Conservation (phyloP, 306 rosid species). For the Vachellia pachyceras region DNA sequence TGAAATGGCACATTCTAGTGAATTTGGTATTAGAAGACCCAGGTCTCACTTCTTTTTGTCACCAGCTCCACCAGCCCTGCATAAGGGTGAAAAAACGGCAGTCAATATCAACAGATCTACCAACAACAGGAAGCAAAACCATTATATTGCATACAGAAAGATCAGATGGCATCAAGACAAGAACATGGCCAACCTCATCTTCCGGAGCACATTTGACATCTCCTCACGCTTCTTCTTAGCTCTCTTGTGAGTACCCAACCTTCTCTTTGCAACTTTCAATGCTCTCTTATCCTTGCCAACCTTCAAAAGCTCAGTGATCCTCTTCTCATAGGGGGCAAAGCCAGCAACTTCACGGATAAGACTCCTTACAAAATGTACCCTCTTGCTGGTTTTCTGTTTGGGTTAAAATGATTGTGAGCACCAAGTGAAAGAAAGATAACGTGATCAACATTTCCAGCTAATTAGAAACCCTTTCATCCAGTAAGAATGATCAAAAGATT, state of each 20-base stretch:
- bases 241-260: slow-evolving; percentile 92
- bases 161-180: neutral
- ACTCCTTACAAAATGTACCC: slow-evolving; percentile 81
- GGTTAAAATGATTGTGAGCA: slow-evolving; percentile 2
- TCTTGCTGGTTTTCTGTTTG: slow-evolving; percentile 74
- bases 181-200: slow-evolving; percentile 65
- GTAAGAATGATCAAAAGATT: neutral
- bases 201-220: slow-evolving; percentile 84
- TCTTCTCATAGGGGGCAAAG: slow-evolving; percentile 88
- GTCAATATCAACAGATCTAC: neutral
- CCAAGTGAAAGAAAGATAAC: neutral
- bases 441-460: too few species aligned
- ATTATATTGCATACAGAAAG: neutral
- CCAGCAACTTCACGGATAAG: slow-evolving; percentile 82
- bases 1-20: neutral
- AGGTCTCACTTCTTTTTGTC: slow-evolving; percentile 25
- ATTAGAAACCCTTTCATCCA: neutral
- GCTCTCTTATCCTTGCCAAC: slow-evolving; percentile 96
- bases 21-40: neutral
- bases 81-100: neutral
- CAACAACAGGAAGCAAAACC: neutral
- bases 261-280: slow-evolving; percentile 78
- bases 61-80: slow-evolving; percentile 22
- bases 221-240: slow-evolving; percentile 96
- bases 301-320: slow-evolving; percentile 89